A percentile compares a stretch with the other conserved stretches of the same genome.
Evolutionary conservation across 2,329 filamentous ascomycete genomes (phyloP).

Genomic region (Cladophialophora psammophila): DNA sequence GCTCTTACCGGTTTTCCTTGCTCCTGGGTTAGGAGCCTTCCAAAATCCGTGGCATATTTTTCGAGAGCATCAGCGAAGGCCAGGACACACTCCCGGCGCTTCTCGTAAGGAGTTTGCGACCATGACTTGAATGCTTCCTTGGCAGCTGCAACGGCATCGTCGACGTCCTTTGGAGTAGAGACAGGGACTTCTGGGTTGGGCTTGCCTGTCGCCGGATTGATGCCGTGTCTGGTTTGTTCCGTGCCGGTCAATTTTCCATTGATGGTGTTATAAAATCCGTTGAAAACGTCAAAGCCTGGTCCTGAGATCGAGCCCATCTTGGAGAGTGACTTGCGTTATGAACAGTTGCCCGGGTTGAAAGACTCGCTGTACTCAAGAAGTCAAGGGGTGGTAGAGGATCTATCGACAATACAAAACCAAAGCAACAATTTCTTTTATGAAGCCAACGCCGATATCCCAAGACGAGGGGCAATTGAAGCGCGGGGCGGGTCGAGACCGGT

Average conservation of each 20-base stretch:
- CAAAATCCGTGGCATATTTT: constrained; percentile 47
- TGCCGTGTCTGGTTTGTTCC: constrained; percentile 54
- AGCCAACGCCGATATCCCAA: background rate
- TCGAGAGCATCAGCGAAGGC: constrained; percentile 48
- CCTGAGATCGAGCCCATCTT: constrained; percentile 28
- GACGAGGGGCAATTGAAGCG: background rate
- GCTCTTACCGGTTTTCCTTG: constrained; percentile 49
- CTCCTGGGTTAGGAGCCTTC: constrained; percentile 51
- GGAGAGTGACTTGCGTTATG: background rate
- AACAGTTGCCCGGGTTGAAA: constrained; percentile 3
- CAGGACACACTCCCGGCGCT: constrained; percentile 46
- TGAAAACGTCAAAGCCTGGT: constrained; percentile 40
- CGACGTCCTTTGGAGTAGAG: constrained; percentile 57
- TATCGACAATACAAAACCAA: background rate
- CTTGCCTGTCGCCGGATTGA: constrained; percentile 61
- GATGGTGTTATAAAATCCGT: constrained; percentile 62
- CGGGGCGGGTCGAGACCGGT: background rate
- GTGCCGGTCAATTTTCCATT: constrained; percentile 58
- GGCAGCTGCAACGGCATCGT: constrained; percentile 59
- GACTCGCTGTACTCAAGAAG: background rate
- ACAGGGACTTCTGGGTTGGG: constrained; percentile 61
- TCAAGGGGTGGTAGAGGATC: background rate
- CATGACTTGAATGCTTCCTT: constrained; percentile 59
- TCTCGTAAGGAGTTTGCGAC: constrained; percentile 49
- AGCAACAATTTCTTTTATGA: background rate